Conservation (phyloP, 345 rosid species). For the Melaleuca alternifolia region DNA sequence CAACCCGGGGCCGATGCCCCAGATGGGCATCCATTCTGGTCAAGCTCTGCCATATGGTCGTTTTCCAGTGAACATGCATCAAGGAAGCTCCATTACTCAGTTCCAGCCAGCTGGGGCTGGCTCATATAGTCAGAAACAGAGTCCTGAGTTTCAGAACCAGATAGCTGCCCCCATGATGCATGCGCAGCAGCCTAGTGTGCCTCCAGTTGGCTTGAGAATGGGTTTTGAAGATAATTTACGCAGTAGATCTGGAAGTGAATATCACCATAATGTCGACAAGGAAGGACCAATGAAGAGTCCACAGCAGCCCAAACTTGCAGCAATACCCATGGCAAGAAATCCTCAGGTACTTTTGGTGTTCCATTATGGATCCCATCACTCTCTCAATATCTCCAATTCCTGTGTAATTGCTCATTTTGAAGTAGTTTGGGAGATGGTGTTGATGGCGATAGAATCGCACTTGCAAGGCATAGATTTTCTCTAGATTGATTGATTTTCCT, state of each 20-base stretch:
- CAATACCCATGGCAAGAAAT: conserved; percentile 43
- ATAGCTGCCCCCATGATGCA: conserved; percentile 35
- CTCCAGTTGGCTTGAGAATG: conserved; percentile 35
- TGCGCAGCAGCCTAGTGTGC: conserved; percentile 37
- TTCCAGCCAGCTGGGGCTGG: conserved; percentile 47
- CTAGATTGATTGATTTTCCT: neutral
- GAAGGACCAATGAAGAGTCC: conserved; percentile 48
- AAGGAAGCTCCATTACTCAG: conserved; percentile 27
- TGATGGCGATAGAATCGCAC: neutral
- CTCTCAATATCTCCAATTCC: neutral
- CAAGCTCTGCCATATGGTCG: conserved; percentile 52
- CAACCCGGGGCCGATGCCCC: conserved; percentile 29
- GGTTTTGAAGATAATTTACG: conserved; percentile 45
- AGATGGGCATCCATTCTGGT: conserved; percentile 29
- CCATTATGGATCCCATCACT: neutral
- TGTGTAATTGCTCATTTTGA: neutral
- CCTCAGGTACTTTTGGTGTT: conserved; percentile 19
- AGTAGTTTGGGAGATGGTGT: neutral
- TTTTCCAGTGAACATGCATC: conserved; percentile 39
- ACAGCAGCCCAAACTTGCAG: conserved; percentile 49
- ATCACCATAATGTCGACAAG: conserved; percentile 27
- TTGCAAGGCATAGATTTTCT: neutral
- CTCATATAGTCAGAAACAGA: conserved; percentile 45
- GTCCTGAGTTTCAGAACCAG: conserved; percentile 48
- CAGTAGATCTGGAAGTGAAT: conserved; percentile 51